Conservation (phyloP, 192 early-diverging fungal species). For the Podochytrium sp. region DNA sequence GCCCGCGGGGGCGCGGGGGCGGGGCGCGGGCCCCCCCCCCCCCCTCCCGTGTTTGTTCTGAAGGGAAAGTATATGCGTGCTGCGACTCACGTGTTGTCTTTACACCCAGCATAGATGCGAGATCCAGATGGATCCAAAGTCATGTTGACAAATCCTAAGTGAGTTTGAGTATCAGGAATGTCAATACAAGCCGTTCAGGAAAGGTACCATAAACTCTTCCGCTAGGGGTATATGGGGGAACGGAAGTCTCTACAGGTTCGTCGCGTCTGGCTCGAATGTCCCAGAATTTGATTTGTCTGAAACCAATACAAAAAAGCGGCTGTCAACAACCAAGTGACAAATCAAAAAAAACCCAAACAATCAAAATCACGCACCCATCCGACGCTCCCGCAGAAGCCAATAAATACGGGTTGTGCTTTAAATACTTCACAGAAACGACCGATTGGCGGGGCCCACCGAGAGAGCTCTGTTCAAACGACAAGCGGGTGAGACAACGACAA, state of each 20-base stretch:
- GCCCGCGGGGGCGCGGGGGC: too few species aligned
- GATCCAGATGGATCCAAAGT: slow-evolving; percentile 55
- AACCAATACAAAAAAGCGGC: slow-evolving; percentile 27
- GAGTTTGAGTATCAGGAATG: neutral
- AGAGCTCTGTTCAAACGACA: too few species aligned
- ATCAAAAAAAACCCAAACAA: neutral
- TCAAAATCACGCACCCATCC: slow-evolving; percentile 60
- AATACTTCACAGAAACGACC: slow-evolving; percentile 61
- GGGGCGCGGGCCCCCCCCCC: too few species aligned
- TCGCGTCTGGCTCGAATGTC: slow-evolving; percentile 58
- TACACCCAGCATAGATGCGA: slow-evolving; percentile 74
- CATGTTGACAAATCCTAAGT: slow-evolving; percentile 45
- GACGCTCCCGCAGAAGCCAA: slow-evolving; percentile 65
- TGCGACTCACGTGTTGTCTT: slow-evolving; percentile 65
- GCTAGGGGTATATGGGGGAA: neutral
- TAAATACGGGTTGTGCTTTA: slow-evolving; percentile 46
- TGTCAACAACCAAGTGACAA: neutral
- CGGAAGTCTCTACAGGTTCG: neutral
- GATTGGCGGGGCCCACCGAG: too few species aligned
- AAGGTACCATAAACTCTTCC: neutral
- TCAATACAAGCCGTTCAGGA: neutral
- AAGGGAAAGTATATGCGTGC: too few species aligned
- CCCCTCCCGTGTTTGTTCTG: too few species aligned
- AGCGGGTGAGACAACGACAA: too few species aligned
- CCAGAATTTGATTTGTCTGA: slow-evolving; percentile 77